Evolutionary conservation across 208 protist species (phyloP).

Genomic region (Porcisia hertigi): DNA sequence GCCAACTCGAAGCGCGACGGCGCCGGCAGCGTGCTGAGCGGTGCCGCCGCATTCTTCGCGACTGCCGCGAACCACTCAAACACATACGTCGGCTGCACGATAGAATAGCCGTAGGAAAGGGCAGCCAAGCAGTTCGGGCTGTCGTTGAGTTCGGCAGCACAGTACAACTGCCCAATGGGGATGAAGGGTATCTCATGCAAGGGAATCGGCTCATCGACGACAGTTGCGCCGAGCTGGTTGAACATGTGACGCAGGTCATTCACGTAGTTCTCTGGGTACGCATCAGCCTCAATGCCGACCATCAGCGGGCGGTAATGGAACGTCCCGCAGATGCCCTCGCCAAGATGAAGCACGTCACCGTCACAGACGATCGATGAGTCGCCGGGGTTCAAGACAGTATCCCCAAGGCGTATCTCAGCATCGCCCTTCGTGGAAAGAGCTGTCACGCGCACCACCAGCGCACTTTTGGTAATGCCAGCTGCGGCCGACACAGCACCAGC

Average conservation of each 20-base stretch:
- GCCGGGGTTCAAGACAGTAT: slow-evolving; percentile 32
- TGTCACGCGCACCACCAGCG: slow-evolving; percentile 64
- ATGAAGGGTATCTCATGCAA: slow-evolving; percentile 26
- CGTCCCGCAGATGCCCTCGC: slow-evolving; percentile 35
- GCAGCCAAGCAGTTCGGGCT: slow-evolving; percentile 55
- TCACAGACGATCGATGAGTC: slow-evolving; percentile 43
- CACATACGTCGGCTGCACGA: slow-evolving; percentile 73
- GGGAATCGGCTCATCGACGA: slow-evolving; percentile 39
- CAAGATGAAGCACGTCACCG: slow-evolving; percentile 55
- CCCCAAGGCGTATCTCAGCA: slow-evolving; percentile 43
- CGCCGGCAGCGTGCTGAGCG: slow-evolving; percentile 68
- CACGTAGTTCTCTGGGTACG: slow-evolving; percentile 43
- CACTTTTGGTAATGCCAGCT: slow-evolving; percentile 16
- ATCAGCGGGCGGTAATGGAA: slow-evolving; percentile 75
- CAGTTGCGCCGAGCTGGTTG: slow-evolving; percentile 63
- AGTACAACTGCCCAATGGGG: slow-evolving; percentile 69
- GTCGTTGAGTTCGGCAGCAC: slow-evolving; percentile 58
- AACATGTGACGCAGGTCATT: slow-evolving; percentile 64
- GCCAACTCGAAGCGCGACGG: slow-evolving; percentile 66
- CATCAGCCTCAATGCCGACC: slow-evolving; percentile 53
- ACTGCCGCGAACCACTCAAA: slow-evolving; percentile 81
- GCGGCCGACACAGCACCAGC: neutral
- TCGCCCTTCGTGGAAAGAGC: slow-evolving; percentile 38
- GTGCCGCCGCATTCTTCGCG: slow-evolving; percentile 47
- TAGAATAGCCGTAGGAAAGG: slow-evolving; percentile 67